Base-by-base conservation (phyloP, 2,329 filamentous ascomycete species). In the Sporothrix brasiliensis region DNA sequence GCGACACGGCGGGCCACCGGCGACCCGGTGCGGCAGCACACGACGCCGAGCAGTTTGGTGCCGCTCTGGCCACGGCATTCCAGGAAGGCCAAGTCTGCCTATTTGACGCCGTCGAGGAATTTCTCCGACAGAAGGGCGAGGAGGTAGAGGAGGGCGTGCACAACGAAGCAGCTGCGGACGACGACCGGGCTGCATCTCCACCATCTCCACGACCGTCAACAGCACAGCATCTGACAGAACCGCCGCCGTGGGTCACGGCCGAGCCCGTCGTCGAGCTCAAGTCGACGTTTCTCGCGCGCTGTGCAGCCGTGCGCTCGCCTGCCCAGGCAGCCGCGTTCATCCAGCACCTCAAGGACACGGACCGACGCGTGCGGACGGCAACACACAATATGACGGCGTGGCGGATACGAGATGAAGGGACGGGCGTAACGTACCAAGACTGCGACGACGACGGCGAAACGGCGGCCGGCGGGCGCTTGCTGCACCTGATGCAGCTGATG, bases 331-430 rank as follows among this genome's bases (percentile, higher is more conserved):
- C 88, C 71, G 80, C 82, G 2, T 94, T 88, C 76, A 81, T 98
- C 1, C 84, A 88, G 56, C 89, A 96, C 78, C 85, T 99, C 0
- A 84, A 97, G 9, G 86, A 89, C 5, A 91, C 89, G 10, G 93
- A 98, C 80, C 93, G 91, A 80, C 93, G 92, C 75, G 90, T 93
- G 49, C 90, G 93, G n/a, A 83, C 86, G 61, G 95, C 95, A 4
- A 93, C 94, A 72, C 95, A 99, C 79, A 98, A 98, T 79, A 97
- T 99, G 77, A 94, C 91, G 24, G 94, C 94, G 1, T 98, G 93
- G 92, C 88, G 95, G 13, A 94, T 98, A 69, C 87, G 86, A 41
- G 27, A 41, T 2, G 87, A 87, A 0, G 85, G 83, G 70, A 82
- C 83, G 4, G 67, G 82, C 30, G 87, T 0, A 84, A 83, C 71